A percentile compares a stretch with the other conserved stretches of the same genome.
These are phyloP conservation scores for Umbilicus rupestris DNA, from an alignment of 164 flowering plant species.

Conservation along the genomic window DNA sequence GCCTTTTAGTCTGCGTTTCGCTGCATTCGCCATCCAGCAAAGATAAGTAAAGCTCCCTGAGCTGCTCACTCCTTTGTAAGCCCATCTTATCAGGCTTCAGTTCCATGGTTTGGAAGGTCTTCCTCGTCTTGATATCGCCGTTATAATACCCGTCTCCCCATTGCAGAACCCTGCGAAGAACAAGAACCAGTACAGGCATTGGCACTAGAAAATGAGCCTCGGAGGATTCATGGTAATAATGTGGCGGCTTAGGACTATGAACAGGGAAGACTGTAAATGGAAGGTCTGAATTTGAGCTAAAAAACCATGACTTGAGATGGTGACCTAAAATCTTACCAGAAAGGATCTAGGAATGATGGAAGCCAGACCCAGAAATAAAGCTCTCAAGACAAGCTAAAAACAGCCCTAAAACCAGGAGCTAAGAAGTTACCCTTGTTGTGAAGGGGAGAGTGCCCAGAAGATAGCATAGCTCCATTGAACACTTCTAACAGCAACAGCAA, in stretches of 20 bases:
- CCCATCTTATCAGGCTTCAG: slow-evolving; percentile 30
- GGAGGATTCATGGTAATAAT: no score
- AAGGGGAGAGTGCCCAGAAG: slow-evolving; percentile 67
- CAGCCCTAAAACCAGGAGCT: not conserved
- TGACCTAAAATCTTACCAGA: not conserved
- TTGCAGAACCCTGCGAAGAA: slow-evolving; percentile 25
- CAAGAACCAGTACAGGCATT: not conserved
- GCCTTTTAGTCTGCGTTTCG: slow-evolving; percentile 24
- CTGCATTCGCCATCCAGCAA: slow-evolving; percentile 31
- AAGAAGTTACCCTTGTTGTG: slow-evolving; percentile 49
- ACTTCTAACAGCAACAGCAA: slow-evolving; percentile 74
- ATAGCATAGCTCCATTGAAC: slow-evolving; percentile 94
- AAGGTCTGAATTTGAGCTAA: not conserved
- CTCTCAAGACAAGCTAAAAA: no score
- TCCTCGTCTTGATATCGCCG: slow-evolving; percentile 48
- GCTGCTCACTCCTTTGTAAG: slow-evolving; percentile 35
- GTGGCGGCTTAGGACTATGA: no score
- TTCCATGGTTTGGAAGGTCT: slow-evolving; percentile 29
- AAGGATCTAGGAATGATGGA: not conserved
- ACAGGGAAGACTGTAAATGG: no score
- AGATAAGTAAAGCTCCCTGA: slow-evolving; percentile 33
- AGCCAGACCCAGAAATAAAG: not conserved
- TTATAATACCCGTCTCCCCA: slow-evolving; percentile 49
- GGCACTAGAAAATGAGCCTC: not conserved
- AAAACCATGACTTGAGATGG: not conserved